These are phyloP conservation scores for Panellus pusillus DNA, from an alignment of 768 basidiomycete species.

Conservation along the genomic window DNA sequence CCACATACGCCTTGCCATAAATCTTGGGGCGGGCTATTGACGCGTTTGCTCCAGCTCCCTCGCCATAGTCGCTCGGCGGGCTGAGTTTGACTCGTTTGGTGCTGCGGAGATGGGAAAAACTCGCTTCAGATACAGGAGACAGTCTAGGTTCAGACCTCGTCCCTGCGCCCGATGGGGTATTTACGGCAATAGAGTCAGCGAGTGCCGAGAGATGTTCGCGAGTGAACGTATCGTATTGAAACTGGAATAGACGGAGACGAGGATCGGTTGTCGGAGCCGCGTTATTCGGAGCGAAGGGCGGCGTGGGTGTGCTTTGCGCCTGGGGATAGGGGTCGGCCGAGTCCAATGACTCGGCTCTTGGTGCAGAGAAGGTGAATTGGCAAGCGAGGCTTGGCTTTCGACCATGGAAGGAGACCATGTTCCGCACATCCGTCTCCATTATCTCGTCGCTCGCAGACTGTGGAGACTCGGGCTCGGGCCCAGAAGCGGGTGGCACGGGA, in stretches of 20 bases:
- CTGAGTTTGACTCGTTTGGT: constrained; percentile 81
- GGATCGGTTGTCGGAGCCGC: constrained; percentile 59
- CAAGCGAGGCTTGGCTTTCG: constrained; percentile 51
- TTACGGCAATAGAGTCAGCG: constrained; percentile 91
- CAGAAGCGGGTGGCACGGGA: constrained; percentile 11
- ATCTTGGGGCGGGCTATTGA: constrained; percentile 49
- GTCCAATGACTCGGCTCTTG: constrained; percentile 35
- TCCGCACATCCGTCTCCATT: constrained; percentile 49
- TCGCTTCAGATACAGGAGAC: constrained; percentile 50
- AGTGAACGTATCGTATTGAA: constrained; percentile 96
- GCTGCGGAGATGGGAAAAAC: constrained; percentile 62
- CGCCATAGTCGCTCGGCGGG: constrained; percentile 58
- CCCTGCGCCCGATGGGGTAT: constrained; percentile 62
- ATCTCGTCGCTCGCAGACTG: constrained; percentile 40
- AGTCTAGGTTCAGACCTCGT: constrained; percentile 45
- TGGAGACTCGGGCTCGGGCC: constrained; percentile 16
- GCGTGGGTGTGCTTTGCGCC: constrained; percentile 63
- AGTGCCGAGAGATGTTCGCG: constrained; percentile 91
- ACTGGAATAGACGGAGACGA: constrained; percentile 83
- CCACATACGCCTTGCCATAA: constrained; percentile 67
- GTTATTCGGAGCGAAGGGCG: constrained; percentile 29
- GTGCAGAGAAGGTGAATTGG: constrained; percentile 76
- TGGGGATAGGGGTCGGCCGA: constrained; percentile 43
- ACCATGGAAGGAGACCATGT: constrained; percentile 46
- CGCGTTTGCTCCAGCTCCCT: constrained; percentile 47